Conservation (phyloP, 23 red algal genomes). For the Chondrus crispus region DNA sequence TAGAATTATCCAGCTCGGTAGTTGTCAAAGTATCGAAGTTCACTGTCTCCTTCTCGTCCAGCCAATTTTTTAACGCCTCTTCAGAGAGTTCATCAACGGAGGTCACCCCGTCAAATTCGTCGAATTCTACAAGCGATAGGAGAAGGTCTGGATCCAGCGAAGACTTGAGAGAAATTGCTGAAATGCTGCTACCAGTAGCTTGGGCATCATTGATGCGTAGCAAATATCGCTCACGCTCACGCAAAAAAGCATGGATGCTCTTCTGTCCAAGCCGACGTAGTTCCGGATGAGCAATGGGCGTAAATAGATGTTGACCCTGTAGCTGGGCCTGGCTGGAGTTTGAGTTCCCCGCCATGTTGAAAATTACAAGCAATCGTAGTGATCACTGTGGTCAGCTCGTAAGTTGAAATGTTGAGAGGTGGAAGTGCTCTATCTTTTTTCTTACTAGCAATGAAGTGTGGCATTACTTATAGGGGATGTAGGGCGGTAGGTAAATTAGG, state of each 20-base stretch:
- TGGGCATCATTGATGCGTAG: background rate
- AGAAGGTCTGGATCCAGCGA: background rate
- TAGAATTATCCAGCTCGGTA: background rate
- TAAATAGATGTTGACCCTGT: background rate
- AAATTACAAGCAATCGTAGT: no score
- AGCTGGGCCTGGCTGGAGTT: no score
- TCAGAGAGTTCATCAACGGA: background rate
- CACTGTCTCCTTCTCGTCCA: background rate
- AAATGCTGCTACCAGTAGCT: background rate
- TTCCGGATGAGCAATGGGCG: background rate
- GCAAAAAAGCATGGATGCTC: background rate
- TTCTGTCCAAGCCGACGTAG: background rate
- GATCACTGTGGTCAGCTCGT: no score
- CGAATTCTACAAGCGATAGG: background rate
- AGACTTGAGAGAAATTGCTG: background rate
- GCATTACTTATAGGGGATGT: no score
- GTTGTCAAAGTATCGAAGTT: background rate
- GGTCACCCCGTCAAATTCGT: background rate
- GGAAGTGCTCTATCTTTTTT: no score
- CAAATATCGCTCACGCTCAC: background rate
- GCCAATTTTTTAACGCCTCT: background rate
- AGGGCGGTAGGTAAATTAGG: no score
- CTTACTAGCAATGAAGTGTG: no score
- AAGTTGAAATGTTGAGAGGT: no score
- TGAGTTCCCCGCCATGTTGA: no score